A percentile compares a stretch with the other conserved stretches of the same genome.
Evolutionary conservation across 768 basidiomycete genomes (phyloP).

Genomic region (Filobasidium wieringae): DNA sequence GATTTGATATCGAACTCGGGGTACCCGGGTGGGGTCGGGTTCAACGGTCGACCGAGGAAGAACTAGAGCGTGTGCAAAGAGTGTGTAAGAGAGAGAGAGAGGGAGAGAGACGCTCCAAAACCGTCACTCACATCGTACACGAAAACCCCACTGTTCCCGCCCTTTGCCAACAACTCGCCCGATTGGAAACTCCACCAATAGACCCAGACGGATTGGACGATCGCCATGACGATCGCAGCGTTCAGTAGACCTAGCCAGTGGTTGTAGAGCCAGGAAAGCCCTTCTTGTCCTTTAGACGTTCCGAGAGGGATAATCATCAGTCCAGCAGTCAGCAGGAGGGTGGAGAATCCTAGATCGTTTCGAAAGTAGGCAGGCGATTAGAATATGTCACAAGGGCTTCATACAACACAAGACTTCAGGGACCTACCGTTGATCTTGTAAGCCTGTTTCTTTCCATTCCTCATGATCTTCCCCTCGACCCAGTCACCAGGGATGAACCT

Average conservation of each 20-base stretch:
- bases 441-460: slow-evolving; percentile 61
- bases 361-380: not conserved
- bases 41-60: slow-evolving; percentile 46
- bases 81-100: not conserved
- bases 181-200: slow-evolving; percentile 59
- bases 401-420: not conserved
- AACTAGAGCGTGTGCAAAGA: slow-evolving; percentile 16
- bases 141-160: slow-evolving; percentile 77
- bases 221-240: slow-evolving; percentile 64
- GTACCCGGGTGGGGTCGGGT: slow-evolving; percentile 47
- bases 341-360: slow-evolving; percentile 58
- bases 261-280: slow-evolving; percentile 81
- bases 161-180: slow-evolving; percentile 67
- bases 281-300: slow-evolving; percentile 51
- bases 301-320: slow-evolving; percentile 47
- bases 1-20: slow-evolving; percentile 59
- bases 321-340: slow-evolving; percentile 69
- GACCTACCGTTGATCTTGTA: slow-evolving; percentile 91
- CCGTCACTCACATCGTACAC: slow-evolving; percentile 70
- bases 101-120: not conserved
- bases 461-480: slow-evolving; percentile 57
- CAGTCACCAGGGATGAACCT: slow-evolving; percentile 59
- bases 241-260: slow-evolving; percentile 84
- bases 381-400: not conserved
- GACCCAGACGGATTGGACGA: slow-evolving; percentile 59